Conservation (phyloP, 129 eudicot species). For the carrot (Daucus carota) region DNA sequence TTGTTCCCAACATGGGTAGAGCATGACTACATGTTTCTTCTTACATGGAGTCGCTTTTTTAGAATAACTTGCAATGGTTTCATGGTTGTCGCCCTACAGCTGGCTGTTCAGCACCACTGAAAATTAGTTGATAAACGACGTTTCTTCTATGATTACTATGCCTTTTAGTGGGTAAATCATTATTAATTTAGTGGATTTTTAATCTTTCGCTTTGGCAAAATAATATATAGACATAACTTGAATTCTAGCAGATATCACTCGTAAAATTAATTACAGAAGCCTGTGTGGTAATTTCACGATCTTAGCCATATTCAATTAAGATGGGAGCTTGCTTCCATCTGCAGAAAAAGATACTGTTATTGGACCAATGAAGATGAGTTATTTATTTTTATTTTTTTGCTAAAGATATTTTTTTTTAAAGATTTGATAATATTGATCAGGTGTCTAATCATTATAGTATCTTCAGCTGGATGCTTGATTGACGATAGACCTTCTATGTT, state of each 20-base stretch:
- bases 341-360: not conserved
- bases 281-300: not conserved
- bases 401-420: not conserved
- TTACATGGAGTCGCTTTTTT: not conserved
- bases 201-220: not conserved
- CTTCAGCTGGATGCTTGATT: not conserved
- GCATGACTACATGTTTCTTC: not conserved
- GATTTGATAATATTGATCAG: no score
- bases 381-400: no score
- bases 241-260: not conserved
- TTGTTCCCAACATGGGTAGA: not conserved
- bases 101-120: not conserved
- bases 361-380: not conserved
- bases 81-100: not conserved
- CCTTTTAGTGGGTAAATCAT: not conserved
- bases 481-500: not conserved
- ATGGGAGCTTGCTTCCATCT: not conserved
- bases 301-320: not conserved
- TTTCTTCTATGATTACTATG: not conserved
- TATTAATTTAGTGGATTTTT: not conserved
- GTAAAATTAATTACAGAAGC: no score
- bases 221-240: no score
- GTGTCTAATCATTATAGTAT: not conserved
- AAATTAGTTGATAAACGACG: not conserved
- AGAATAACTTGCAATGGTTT: not conserved